These are phyloP conservation scores for Pyrenophora seminiperda DNA, from an alignment of 2,329 filamentous ascomycete genomes.

Conservation along the genomic window DNA sequence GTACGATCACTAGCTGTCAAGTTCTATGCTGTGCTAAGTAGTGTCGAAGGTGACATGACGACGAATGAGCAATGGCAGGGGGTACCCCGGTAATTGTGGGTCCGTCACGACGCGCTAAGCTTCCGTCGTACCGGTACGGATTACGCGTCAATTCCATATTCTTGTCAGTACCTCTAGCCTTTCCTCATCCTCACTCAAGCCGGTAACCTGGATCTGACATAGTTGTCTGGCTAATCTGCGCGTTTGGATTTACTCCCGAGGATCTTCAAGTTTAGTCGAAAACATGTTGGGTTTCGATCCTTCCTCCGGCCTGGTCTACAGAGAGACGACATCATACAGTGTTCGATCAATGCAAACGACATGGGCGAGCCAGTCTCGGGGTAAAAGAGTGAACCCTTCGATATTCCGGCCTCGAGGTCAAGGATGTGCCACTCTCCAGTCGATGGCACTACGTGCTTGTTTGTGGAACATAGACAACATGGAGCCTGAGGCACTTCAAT, in stretches of 20 bases:
- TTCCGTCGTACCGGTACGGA: too few species aligned
- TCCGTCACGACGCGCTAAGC: too few species aligned
- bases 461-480: constrained; percentile 24
- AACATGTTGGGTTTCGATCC: constrained; percentile 13
- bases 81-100: too few species aligned
- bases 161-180: too few species aligned
- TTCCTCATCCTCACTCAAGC: too few species aligned
- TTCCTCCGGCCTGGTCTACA: constrained; percentile 26
- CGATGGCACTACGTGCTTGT: constrained; percentile 26
- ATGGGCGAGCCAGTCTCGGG: constrained; percentile 23
- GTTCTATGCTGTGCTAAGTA: too few species aligned
- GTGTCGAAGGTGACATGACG: neutral
- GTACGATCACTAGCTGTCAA: too few species aligned
- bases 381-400: constrained; percentile 18
- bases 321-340: constrained; percentile 13
- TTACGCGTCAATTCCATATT: too few species aligned
- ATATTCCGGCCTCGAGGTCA: constrained; percentile 13
- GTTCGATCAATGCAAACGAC: constrained; percentile 26
- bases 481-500: constrained; percentile 21
- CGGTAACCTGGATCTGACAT: too few species aligned
- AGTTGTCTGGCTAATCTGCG: too few species aligned
- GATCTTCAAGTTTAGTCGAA: neutral
- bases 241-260: neutral
- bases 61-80: too few species aligned
- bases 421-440: constrained; percentile 22